These are phyloP conservation scores for Vitis vinifera DNA, from an alignment of 164 flowering plant species.

Conservation along the genomic window DNA sequence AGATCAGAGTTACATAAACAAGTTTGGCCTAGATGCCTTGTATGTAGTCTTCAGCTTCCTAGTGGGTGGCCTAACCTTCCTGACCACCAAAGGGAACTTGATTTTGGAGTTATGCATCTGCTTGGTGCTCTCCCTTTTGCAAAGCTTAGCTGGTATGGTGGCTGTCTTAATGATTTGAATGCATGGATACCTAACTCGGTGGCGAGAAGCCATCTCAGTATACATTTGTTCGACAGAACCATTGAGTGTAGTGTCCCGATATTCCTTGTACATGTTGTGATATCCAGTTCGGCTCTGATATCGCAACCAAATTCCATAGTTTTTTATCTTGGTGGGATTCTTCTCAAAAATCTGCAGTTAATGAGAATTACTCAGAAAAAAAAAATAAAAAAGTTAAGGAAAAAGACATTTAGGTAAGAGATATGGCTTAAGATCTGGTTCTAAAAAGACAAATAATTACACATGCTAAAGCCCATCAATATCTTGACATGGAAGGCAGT, in stretches of 20 bases:
- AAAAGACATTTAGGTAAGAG: too few relatives aligned
- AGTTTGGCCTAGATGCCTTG: slow-evolving; percentile 32
- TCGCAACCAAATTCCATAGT: slow-evolving; percentile 32
- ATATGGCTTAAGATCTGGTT: too few relatives aligned
- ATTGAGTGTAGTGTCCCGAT: slow-evolving; percentile 31
- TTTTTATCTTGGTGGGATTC: slow-evolving; percentile 29
- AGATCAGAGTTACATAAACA: slow-evolving; percentile 22
- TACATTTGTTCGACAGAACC: slow-evolving; percentile 36
- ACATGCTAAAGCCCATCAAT: too few relatives aligned
- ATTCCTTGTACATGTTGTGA: slow-evolving; percentile 38
- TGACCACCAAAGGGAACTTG: slow-evolving; percentile 34
- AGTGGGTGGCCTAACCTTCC: slow-evolving; percentile 29
- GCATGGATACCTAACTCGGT: slow-evolving; percentile 32
- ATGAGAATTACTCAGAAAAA: too few relatives aligned
- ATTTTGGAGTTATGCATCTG: slow-evolving; percentile 33
- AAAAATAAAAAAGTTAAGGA: background rate
- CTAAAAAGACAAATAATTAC: too few relatives aligned
- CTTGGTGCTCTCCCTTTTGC: slow-evolving; percentile 43
- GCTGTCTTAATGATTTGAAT: slow-evolving; percentile 39
- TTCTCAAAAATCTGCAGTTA: slow-evolving; percentile 27
- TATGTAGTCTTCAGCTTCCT: slow-evolving; percentile 38
- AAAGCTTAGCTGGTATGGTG: slow-evolving; percentile 23
- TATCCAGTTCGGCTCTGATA: slow-evolving; percentile 31
- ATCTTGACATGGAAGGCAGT: too few relatives aligned
- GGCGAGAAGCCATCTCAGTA: slow-evolving; percentile 39